Percentiles rank a stretch among this genome's conserved stretches.
phyloP scores from a whole-genome alignment of 208 protist species.

The Acanthamoeba triangularis region DNA sequence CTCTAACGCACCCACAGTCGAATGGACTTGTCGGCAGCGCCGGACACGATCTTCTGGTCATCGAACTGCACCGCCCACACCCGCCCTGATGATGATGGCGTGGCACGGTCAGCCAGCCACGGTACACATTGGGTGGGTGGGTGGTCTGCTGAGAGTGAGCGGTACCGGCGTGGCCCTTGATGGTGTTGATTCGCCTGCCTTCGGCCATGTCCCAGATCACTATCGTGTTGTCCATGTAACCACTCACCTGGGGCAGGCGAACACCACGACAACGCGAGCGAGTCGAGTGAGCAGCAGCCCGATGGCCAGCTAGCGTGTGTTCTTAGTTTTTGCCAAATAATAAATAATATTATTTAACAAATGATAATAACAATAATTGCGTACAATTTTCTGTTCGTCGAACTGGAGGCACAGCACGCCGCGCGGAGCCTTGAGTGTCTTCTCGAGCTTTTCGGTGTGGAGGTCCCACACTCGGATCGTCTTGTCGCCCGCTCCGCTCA shows the following conservation, averaged over 20 bases:
- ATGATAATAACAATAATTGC: background rate
- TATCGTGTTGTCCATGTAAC: slow-evolving; percentile 70
- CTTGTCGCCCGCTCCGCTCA: slow-evolving; percentile 61
- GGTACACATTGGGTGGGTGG: too few relatives aligned
- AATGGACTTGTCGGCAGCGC: slow-evolving; percentile 54
- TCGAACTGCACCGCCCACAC: slow-evolving; percentile 65
- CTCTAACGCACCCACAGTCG: background rate
- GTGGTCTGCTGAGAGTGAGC: background rate
- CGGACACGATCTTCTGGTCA: slow-evolving; percentile 46
- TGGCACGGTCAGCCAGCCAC: too few relatives aligned
- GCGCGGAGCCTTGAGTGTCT: slow-evolving; percentile 48
- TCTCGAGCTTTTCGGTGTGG: slow-evolving; percentile 21
- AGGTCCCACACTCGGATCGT: slow-evolving; percentile 59
- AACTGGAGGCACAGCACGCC: slow-evolving; percentile 65
- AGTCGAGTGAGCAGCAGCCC: too few relatives aligned
- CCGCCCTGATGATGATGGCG: too few relatives aligned
- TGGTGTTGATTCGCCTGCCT: slow-evolving; percentile 41
- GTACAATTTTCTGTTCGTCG: slow-evolving; percentile 71
- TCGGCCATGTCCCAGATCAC: slow-evolving; percentile 46
- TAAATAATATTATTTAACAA: background rate
- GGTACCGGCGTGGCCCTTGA: slow-evolving; percentile 18
- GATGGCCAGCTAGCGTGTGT: too few relatives aligned
- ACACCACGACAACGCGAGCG: too few relatives aligned
- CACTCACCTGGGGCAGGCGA: background rate
- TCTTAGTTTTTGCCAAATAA: background rate